Base-by-base conservation (phyloP, 176 grass and related monocot genomes). In the Phoenix roebelenii region DNA sequence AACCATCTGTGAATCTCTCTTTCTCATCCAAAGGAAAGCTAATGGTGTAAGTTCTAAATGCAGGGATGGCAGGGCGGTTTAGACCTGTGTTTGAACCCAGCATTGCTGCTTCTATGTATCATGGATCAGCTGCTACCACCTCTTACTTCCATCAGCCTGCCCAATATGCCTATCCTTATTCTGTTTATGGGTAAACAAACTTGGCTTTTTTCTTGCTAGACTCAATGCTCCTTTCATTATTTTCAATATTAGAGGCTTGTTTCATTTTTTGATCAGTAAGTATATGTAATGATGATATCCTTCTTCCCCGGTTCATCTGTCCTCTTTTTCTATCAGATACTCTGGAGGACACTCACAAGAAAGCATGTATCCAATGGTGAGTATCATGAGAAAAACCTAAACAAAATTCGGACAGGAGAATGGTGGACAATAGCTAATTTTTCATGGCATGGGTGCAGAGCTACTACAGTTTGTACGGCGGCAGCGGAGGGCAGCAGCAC, bases 301-400 rank as follows among this genome's bases (percentile, higher is more conserved):
- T 60, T 60, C 17, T 2, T 10, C 14, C 2, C 9, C 3, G 29
- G 7, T 19, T 32, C 26, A 7, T 39, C 39, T 58, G 35, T 44
- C 35, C 10, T 44, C 35, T 44, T 44, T 39, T 44, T 44, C 7
- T 14, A 44, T 7, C 76, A 86, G 83, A 54, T 86, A 66, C 17
- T 48, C 69, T 17, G 78, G 74, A 24, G 65, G 73, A 23, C 74
- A 81, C 57, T 74, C 83, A 15, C 78, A 64, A 6, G 69, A 86
- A 70, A 81, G 52, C 32, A 77, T 81, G 73, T 74, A 86, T 6
- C 78, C 71, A 52, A 66, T 78, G 83, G 83, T 86, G 25, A 64
- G 56, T 22, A 39, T 50, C 30, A 23, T 57, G 2, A 14, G 35
- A 44, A 44, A 9, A 44, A 14, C 10, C 35, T 44, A 44, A 44